Evolutionary conservation across 2,329 filamentous ascomycete species (phyloP).

Genomic region (Alternaria dauci): DNA sequence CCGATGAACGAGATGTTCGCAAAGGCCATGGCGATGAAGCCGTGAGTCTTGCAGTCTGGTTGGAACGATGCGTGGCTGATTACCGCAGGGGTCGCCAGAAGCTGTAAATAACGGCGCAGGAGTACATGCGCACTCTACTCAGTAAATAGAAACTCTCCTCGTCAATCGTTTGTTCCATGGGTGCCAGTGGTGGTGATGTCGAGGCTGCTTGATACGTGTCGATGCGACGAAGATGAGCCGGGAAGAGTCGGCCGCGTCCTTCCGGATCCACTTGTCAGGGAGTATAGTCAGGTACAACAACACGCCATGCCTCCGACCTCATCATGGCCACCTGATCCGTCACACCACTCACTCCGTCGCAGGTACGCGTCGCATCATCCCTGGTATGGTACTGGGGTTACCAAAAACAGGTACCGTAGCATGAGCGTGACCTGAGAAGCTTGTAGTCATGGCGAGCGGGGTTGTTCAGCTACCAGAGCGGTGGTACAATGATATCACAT

Average conservation of each 20-base stretch:
- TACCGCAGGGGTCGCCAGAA: constrained; percentile 3
- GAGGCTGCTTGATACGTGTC: not conserved
- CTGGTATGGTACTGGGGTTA: constrained; percentile 16
- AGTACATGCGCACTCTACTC: not conserved
- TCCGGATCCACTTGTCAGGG: constrained; percentile 23
- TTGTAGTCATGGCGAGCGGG: constrained; percentile 33
- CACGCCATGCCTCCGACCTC: constrained; percentile 31
- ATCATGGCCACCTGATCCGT: constrained; percentile 32
- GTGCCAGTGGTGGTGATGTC: constrained; percentile 8
- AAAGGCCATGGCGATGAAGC: constrained; percentile 35
- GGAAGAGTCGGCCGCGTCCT: constrained; percentile 17
- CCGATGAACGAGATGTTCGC: constrained; percentile 26
- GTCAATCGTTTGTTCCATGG: not conserved
- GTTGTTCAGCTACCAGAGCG: constrained; percentile 27
- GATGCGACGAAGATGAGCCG: constrained; percentile 8
- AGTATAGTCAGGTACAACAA: constrained; percentile 19
- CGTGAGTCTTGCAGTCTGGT: constrained; percentile 22
- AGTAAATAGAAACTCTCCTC: not conserved
- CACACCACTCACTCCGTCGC: constrained; percentile 29
- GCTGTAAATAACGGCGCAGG: not conserved
- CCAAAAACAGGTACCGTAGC: constrained; percentile 25
- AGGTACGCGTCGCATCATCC: constrained; percentile 24
- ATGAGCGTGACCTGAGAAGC: constrained; percentile 44
- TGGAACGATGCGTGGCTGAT: constrained; percentile 11
- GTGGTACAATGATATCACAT: constrained; percentile 47